phyloP scores from a whole-genome alignment of 108 stramenopile species.

The Seminavis robusta region DNA sequence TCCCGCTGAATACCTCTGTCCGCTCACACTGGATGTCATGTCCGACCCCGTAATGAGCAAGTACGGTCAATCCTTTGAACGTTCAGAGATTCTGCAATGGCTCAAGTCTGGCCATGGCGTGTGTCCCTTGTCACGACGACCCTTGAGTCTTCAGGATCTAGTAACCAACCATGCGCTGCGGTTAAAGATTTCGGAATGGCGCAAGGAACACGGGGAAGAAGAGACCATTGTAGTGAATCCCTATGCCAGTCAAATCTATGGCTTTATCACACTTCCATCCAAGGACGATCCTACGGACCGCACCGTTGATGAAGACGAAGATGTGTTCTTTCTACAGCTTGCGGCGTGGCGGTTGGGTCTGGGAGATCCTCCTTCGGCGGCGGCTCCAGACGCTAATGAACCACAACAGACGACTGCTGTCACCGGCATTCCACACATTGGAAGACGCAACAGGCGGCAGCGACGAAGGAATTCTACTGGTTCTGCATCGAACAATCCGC shows the following conservation, averaged over 20 bases:
- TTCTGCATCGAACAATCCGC: too few species aligned
- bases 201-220: slow-evolving; percentile 1
- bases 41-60: slow-evolving; percentile 46
- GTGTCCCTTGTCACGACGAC: slow-evolving; percentile 9
- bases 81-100: slow-evolving; percentile 24
- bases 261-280: neutral
- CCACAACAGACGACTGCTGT: too few species aligned
- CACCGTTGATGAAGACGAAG: too few species aligned
- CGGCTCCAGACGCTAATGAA: too few species aligned
- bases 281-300: slow-evolving; percentile 1
- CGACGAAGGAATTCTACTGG: too few species aligned
- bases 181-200: slow-evolving; percentile 3
- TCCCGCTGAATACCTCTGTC: slow-evolving; percentile 51
- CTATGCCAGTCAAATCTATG: neutral
- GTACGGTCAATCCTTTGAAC: slow-evolving; percentile 38
- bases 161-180: slow-evolving; percentile 4
- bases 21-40: slow-evolving; percentile 44
- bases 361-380: too few species aligned
- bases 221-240: neutral
- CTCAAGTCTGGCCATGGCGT: neutral
- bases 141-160: neutral
- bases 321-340: too few species aligned
- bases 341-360: too few species aligned
- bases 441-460: too few species aligned
- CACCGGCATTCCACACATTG: too few species aligned